Base-by-base conservation (phyloP, 495 filamentous ascomycete species). In the Tuber calosporum region DNA sequence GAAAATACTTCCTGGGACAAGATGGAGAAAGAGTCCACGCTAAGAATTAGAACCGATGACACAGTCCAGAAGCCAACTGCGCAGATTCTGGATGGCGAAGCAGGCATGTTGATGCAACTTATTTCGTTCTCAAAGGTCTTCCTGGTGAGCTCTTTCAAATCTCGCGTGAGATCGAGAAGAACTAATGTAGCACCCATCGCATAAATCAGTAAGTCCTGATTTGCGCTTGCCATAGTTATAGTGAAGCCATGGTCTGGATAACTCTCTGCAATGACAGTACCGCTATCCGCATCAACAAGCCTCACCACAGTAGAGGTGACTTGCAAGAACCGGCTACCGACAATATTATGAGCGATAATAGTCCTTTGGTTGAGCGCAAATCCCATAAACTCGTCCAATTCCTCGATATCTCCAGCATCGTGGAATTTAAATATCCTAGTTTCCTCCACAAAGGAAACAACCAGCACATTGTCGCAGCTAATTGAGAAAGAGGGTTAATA, bases 1-100 rank as follows among this genome's bases (percentile, higher is more conserved):
- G 85, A 85, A 1, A 90, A 77, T 34, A 88, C 85, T 71, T 91
- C 88, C 37, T 87, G 87, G 15, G 88, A 87, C 4, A 91, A 82
- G 11, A 88, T 86, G 34, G 89, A 83, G 20, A 99, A 83, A 6
- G 87, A 87, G 22, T 84, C 80, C 0, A 94, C 76, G 66, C 88
- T 84, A 69, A 97, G 81, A 22, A 97, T 84, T 36, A 90, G 90
- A 58, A 97, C 87, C 2, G 85, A 85, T 6, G 92, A 90, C 38
- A 88, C 89, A 70, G 90, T 89, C 86, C 94, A 97, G 82, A 96
- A 96, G 3, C 92, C 94, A 41, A 92, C 87, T 45, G 96, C 89
- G 72, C 89, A 93, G 68, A 90, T 82, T 66, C 80, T 82, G 5
- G 82, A 82, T 34, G 83, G 81, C 4, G 82, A 77, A 22, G 70